A percentile compares a stretch with the other conserved stretches of the same genome.
Conservation (phyloP, 129 eudicot species). For the Flaveria brownii region DNA sequence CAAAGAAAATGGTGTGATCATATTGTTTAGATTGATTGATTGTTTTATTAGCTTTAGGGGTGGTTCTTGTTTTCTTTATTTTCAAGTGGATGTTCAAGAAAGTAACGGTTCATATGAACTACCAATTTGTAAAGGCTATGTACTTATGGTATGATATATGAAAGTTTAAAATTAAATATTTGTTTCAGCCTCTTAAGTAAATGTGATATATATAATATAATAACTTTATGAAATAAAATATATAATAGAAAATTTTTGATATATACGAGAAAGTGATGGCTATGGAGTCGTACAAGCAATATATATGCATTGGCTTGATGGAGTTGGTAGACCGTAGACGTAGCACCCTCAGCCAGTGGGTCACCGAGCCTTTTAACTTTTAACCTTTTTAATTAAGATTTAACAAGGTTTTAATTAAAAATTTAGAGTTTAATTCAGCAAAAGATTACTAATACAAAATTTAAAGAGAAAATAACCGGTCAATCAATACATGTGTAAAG, state of each 20-base stretch:
- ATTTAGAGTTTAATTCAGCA: not conserved
- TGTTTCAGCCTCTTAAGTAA: not conserved
- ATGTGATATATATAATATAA: not conserved
- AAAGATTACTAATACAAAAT: not conserved
- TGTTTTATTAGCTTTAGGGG: conserved; percentile 26
- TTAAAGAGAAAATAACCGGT: not conserved
- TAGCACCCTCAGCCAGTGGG: not conserved
- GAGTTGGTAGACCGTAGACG: conserved; percentile 11
- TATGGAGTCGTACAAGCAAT: conserved; percentile 20
- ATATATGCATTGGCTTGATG: conserved; percentile 10
- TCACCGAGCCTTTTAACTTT: conserved; percentile 23
- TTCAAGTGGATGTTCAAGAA: conserved; percentile 17
- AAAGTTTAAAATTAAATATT: conserved; percentile 11
- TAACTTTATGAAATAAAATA: too few relatives aligned
- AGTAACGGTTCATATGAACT: not conserved
- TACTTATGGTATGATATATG: not conserved
- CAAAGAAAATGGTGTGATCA: not conserved
- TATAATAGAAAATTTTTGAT: not conserved
- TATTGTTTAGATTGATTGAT: conserved; percentile 38
- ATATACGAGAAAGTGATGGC: conserved; percentile 6
- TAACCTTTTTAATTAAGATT: not conserved
- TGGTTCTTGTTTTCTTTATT: conserved; percentile 12
- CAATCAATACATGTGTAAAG: too few relatives aligned
- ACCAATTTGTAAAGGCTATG: conserved; percentile 37
- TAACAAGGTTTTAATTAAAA: not conserved